These are phyloP conservation scores for Rasamsonia emersonii DNA, from an alignment of 2,329 filamentous ascomycete genomes.

Conservation along the genomic window DNA sequence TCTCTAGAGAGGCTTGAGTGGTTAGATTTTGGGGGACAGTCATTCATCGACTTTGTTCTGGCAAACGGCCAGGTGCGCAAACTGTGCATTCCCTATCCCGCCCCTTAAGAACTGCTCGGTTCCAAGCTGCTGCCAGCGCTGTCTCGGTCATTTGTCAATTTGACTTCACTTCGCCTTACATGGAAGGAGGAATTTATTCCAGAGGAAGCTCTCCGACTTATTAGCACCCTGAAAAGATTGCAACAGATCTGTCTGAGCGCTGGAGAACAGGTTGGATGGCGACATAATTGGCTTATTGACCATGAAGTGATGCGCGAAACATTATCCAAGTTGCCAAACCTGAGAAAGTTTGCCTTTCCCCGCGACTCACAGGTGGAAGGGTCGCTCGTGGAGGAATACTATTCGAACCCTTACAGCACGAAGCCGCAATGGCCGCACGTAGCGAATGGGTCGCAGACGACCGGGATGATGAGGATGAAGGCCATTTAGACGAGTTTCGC, in stretches of 20 bases:
- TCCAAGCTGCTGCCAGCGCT: slow-evolving; percentile 2
- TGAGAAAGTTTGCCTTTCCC: slow-evolving; percentile 4
- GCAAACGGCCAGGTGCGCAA: slow-evolving; percentile 1
- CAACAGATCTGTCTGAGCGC: slow-evolving; percentile 7
- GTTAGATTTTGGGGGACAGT: neutral
- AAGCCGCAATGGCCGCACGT: neutral
- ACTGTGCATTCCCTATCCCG: neutral
- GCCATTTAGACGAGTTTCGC: neutral
- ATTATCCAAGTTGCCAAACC: slow-evolving; percentile 1
- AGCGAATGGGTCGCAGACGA: neutral
- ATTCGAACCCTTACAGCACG: neutral
- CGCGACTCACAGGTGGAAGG: slow-evolving; percentile 1
- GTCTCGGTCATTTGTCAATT: slow-evolving; percentile 1
- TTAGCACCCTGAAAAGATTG: slow-evolving; percentile 1
- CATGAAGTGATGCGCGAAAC: slow-evolving; percentile 4
- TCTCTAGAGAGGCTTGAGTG: slow-evolving; percentile 1
- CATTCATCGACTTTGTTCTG: neutral
- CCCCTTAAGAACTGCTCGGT: neutral
- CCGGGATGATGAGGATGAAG: neutral
- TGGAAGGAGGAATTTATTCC: slow-evolving; percentile 2
- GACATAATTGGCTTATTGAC: slow-evolving; percentile 5
- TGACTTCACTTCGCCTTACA: slow-evolving; percentile 4
- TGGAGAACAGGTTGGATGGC: slow-evolving; percentile 2
- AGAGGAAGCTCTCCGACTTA: slow-evolving; percentile 1
- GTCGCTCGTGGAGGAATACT: neutral